Evolutionary conservation across 2,329 filamentous ascomycete genomes (phyloP), one percentile per base, ranked within the genome.

Genomic region (Hyphodiscus sp.): DNA sequence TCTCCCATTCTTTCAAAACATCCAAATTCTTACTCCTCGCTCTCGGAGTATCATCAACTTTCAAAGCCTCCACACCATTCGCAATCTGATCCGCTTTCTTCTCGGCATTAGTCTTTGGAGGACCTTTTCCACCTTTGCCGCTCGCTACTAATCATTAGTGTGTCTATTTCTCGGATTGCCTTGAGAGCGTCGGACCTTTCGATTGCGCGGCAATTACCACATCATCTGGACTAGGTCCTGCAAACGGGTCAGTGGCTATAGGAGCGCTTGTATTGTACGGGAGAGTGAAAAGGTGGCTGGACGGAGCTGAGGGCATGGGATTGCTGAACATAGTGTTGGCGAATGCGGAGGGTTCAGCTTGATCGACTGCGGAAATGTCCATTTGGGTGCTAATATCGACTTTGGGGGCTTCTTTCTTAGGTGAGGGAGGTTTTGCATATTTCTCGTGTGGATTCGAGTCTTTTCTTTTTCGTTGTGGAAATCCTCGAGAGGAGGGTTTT

Each of bases 201-300:
- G 85, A 85, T 77, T 96, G 92, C 63, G 91, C 92, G 70, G 85
- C 83, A 58, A 90, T 78, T 65, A 96, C 88, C 66, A 94, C 74
- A 70, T 96, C 91, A 74, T 97, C 91, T 62, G 91, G 91, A 72
- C 91, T 96, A 52, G 92, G 91, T 68, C 83, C 82, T 76, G 85
- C 77, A 73, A 96, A 96, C 55, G 85, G 81, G 66, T 82, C 75
- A 65, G 76, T 63, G 67, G 71, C 75, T 67, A 68, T 76, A 52
- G 63, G 61, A 47, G 62, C 60, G 53, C 59, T 61, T 41, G 67
- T 64, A 51, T 41, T 51, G 54, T 73, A 75, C n/a, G 74, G 71
- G 48, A 76, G 63, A 50, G 70, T 67, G 53, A 71, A 70, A 38
- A 68, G 41, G 47, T 55, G 58, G 41, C 51, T 51, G 45, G 56